phyloP scores from a whole-genome alignment of 129 eudicot species.

The Lactuca sativa region DNA sequence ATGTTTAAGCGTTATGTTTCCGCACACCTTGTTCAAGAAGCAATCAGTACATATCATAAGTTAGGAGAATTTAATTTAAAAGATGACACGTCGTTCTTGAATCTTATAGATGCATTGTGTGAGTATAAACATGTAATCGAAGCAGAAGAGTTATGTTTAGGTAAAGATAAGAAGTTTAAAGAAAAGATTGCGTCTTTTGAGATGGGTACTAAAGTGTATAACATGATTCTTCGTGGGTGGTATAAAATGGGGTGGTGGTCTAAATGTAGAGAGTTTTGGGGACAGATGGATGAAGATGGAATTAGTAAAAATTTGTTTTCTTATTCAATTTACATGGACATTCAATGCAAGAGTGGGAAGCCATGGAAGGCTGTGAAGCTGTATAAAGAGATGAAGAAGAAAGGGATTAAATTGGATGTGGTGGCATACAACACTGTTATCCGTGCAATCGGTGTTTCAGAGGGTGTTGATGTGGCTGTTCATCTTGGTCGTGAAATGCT shows the following conservation, averaged over 20 bases:
- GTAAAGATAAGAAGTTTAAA: slow-evolving; percentile 23
- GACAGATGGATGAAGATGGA: slow-evolving; percentile 81
- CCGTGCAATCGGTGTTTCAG: slow-evolving; percentile 66
- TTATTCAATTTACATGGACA: slow-evolving; percentile 89
- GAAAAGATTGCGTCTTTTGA: slow-evolving; percentile 27
- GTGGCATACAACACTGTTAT: slow-evolving; percentile 88
- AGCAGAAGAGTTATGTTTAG: slow-evolving; percentile 84
- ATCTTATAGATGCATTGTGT: slow-evolving; percentile 86
- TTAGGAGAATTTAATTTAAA: slow-evolving; percentile 55
- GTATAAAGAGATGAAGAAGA: slow-evolving; percentile 89
- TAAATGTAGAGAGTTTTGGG: slow-evolving; percentile 94
- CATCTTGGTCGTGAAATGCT: slow-evolving; percentile 75
- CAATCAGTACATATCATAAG: slow-evolving; percentile 44
- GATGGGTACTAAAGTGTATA: slow-evolving; percentile 57
- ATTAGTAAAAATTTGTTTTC: slow-evolving; percentile 72
- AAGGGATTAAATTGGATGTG: slow-evolving; percentile 73
- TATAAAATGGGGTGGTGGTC: slow-evolving; percentile 84
- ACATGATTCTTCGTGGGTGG: slow-evolving; percentile 91
- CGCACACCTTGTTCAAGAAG: slow-evolving; percentile 83
- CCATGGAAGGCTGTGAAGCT: slow-evolving; percentile 89
- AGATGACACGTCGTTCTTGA: slow-evolving; percentile 68
- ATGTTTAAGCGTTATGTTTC: slow-evolving; percentile 78
- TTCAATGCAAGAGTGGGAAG: slow-evolving; percentile 78
- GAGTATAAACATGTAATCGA: slow-evolving; percentile 91
- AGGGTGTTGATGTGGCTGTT: slow-evolving; percentile 84